Base-by-base conservation (phyloP, 768 basidiomycete genomes). In the Suillus bovinus region DNA sequence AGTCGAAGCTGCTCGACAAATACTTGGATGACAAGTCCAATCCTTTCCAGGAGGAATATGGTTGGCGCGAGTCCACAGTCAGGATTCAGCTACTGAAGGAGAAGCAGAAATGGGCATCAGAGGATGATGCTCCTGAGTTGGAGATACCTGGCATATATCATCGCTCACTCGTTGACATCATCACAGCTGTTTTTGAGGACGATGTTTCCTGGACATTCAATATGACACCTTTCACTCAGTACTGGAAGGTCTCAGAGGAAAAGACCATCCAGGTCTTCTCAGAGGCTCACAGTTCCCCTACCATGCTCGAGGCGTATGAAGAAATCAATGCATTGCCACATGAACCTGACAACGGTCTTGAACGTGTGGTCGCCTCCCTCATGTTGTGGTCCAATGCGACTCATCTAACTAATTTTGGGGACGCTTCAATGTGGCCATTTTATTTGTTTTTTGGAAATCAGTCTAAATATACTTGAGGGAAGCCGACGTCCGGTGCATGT, bases 381-480 rank as follows among this genome's bases (percentile, higher is more conserved):
- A 71, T 71, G 70, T 22, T 68, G 5, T 73, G 70, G 67, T 74
- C 72, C 0, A 72, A 74, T 33, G 59, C 64, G 0, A 74, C 69
- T 1, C 70, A 72, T 14, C 69, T 72, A 0, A 50, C 72, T 0
- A 66, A 65, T 9, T 42, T 42, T 8, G 20, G 41, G 74, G 74
- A 42, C 8, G 8, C 41, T 42, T 33, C 31, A 33, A 33, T 33
- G 31, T 33, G 31, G 31, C 31, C 3, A 9, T 33, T 33, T 33
- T 33, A 33, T 33, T 33, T 33, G 9, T 33, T 33, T 33, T 33
- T 33, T 33, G 31, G 31, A 9, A 8, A 33, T 33, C 31, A 33
- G 31, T 33, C 31, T 33, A 33, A 33, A 33, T 33, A 33, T 33
- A 33, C 31, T 33, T 6, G 31, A 33, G 31, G 31, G 5, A 33